Base-by-base conservation (phyloP, 192 early-diverging fungal genomes). In the Coemansia sp. region DNA sequence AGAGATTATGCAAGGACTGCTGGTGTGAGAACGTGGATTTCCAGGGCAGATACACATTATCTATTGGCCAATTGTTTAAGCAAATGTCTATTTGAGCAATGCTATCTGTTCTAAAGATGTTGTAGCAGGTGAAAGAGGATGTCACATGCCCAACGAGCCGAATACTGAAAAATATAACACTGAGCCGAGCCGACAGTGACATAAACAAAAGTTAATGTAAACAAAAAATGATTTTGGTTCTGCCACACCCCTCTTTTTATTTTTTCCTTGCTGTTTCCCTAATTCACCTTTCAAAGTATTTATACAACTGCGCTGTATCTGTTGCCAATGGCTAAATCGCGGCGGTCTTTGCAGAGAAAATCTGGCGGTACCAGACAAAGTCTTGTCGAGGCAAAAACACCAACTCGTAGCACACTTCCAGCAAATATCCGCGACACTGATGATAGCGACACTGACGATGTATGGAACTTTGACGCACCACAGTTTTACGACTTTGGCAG, bases 391-490 rank as follows among this genome's bases (percentile, higher is more conserved):
- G 25, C 47, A 17, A 49, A 47, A n/a, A 70, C 66, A 2, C 51
- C 74, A 8, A 61, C 22, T 22, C 76, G 70, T 14, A 65, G 59
- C 37, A 59, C 51, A 2, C 34, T 20, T n/a, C 68, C 34, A 36
- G 12, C 31, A 28, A 23, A 37, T 9, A 42, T 49, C 5, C 34
- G 36, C 1, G 57, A 51, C 21, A 17, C 19, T 14, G 54, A 44
- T 22, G 62, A 60, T 17, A 58, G 17, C 5, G 49, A 34, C 0
- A 34, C 51, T 2, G 42, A 58, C 48, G 64, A 60, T 25, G 56
- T 73, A 34, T 81, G 78, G 78, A 62, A 75, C 25, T 81, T 81
- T 50, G 78, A 81, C 22, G 78, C 78, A 28, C 78, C 78, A 7
- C 56, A 68, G 55, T 81, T 65, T 19, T 81, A 68, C 52, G 73